Evolutionary conservation across 116 monocot genomes (phyloP), one percentile per base, ranked within the genome.

Genomic region (Papilionanthe hybrid): DNA sequence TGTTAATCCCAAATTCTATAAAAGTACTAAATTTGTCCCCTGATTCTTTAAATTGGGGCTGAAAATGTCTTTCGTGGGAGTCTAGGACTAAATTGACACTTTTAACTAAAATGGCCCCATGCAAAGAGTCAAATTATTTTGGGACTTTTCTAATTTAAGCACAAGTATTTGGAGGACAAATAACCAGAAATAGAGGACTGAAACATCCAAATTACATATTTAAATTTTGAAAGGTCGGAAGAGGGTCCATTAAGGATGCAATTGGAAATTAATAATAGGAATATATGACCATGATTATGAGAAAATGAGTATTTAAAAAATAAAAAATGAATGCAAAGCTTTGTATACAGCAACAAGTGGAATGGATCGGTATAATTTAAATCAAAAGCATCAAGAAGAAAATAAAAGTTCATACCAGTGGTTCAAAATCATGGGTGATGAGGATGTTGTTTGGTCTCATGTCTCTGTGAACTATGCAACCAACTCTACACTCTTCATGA

Each of bases 401-500:
- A 73, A 73, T 25, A 28, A 30, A 76, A 9, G 3, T 15, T 7
- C 72, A 68, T 95, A 95, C 96, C 96, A 93, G 78, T 55, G 96
- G 92, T 66, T 91, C 91, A 78, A 90, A 96, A 86, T 96, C 93
- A 89, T 96, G 96, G 9, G 96, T 93, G 17, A 96, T 77, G 74
- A 96, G 93, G 68, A 96, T 96, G 74, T 96, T 96, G 82, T 92
- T 91, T 32, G 93, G 93, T 53, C 96, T 86, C 96, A 96, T 91
- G 72, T 93, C 96, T 10, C 96, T 86, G 44, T 93, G 96, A 17
- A 96, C 89, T 48, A 96, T 96, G 81, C 93, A 93, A 37, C 96
- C 96, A 30, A 92, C 96, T 58, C 92, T 82, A 73, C 93, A 96
- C 78, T 96, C 96, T 82, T 96, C 96, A 66, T 96, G 96, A 84